Base-by-base conservation (phyloP, 805 yeast genomes). In the Candida quercuum region DNA sequence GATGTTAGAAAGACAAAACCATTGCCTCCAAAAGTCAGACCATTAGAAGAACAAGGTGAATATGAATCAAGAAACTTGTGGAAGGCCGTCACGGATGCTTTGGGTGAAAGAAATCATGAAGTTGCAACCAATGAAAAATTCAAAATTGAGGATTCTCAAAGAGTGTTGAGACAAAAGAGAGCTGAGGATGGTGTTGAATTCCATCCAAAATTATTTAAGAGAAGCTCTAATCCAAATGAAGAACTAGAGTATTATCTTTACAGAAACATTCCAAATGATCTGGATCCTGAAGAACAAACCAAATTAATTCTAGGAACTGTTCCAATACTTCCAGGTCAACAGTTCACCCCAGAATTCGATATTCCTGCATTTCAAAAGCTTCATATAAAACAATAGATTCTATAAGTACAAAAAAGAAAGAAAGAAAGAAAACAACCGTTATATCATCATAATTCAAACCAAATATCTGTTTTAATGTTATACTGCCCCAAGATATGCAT, bases 71-170 rank as follows among this genome's bases (percentile, higher is more conserved):
- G 95, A 51, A 76, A 71, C 40, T 63, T 93, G 33, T 93, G 99
- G 99, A 64, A 73, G 32, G 69, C 80, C 28, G 96, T 94, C 2
- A 73, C 86, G 11, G 78, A 76, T 44, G 97, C 95, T 0, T 66
- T 93, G n/a, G 82, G 82, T 3, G 58, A 67, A 27, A 74, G 95
- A 46, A 77, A 93, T 57, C 99, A 93, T 59, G 71, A 67, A 14
- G 64, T 68, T 4, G 98, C 98, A 1, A 93, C 99, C 0, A 83
- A 79, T 22, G 96, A 88, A 56, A 93, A 93, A 62, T 83, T 69
- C 55, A 74, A 76, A 48, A 86, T 93, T 38, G 99, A 93, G 63
- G 84, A 86, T 43, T 71, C 70, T n/a, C 99, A 93, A 64, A 75
- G 99, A 57, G 63, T 63, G 15, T 62, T 68, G 29, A 87, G 95